Evolutionary conservation across 495 filamentous ascomycete species (phyloP).

Genomic region (Annulohypoxylon maeteangense): DNA sequence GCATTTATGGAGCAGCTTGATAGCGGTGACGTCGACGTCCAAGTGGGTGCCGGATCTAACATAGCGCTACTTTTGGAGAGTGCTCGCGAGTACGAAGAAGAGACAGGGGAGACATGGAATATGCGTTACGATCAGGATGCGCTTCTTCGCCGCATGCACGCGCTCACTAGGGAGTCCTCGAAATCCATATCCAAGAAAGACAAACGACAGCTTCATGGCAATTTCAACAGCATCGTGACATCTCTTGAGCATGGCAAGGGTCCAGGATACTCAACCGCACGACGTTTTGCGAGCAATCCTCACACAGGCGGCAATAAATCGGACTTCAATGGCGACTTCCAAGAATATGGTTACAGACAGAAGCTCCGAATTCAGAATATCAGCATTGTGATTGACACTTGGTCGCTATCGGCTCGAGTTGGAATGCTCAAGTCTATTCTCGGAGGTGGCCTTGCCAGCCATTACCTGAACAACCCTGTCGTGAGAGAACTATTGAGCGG

Average conservation of each 20-base stretch:
- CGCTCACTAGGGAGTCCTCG: slow-evolving; percentile 67
- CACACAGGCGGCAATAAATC: slow-evolving; percentile 64
- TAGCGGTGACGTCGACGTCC: slow-evolving; percentile 77
- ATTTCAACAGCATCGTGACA: slow-evolving; percentile 84
- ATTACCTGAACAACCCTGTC: slow-evolving; percentile 83
- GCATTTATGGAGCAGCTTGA: slow-evolving; percentile 91
- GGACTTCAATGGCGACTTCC: slow-evolving; percentile 77
- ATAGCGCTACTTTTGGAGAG: slow-evolving; percentile 90
- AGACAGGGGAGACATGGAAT: slow-evolving; percentile 62
- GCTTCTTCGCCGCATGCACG: slow-evolving; percentile 65
- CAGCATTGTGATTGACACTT: slow-evolving; percentile 84
- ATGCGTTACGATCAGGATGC: slow-evolving; percentile 63
- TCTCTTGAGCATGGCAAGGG: slow-evolving; percentile 75
- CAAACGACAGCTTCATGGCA: slow-evolving; percentile 77
- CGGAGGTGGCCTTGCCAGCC: slow-evolving; percentile 80
- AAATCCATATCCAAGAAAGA: slow-evolving; percentile 82
- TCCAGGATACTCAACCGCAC: slow-evolving; percentile 59
- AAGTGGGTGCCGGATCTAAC: slow-evolving; percentile 87
- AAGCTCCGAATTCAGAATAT: slow-evolving; percentile 78
- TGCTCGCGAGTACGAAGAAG: slow-evolving; percentile 74
- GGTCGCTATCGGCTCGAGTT: slow-evolving; percentile 87
- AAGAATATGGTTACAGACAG: slow-evolving; percentile 80
- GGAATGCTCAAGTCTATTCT: slow-evolving; percentile 80
- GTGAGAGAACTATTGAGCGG: slow-evolving; percentile 74
- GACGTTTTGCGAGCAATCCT: slow-evolving; percentile 52